Evolutionary conservation across 176 grass and related monocot genomes (phyloP).

Genomic region (Bromus sterilis): DNA sequence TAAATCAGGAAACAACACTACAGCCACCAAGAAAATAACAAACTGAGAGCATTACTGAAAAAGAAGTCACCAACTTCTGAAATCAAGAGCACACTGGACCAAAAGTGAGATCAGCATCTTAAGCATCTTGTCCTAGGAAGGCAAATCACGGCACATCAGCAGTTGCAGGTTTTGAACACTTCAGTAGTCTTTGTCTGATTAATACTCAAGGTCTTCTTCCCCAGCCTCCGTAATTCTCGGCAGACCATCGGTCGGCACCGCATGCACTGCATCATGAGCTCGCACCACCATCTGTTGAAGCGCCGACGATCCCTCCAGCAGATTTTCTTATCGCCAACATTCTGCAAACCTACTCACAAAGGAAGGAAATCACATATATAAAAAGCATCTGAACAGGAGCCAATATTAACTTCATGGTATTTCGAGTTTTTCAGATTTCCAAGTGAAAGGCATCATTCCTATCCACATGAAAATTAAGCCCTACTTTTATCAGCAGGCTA

Average conservation of each 20-base stretch:
- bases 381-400: background rate
- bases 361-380: background rate
- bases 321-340: background rate
- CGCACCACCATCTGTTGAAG: background rate
- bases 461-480: background rate
- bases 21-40: too few species aligned
- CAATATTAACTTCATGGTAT: background rate
- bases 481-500: background rate
- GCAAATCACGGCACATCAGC: too few species aligned
- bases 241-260: background rate
- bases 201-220: background rate
- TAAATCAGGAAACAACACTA: too few species aligned
- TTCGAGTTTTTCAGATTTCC: background rate
- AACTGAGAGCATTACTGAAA: too few species aligned
- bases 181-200: background rate
- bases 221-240: background rate
- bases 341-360: background rate
- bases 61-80: too few species aligned
- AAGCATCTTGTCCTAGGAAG: too few species aligned
- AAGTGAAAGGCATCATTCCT: background rate
- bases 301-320: background rate
- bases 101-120: too few species aligned
- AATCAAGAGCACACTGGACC: too few species aligned
- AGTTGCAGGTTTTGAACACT: background rate
- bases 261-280: background rate